Percentiles rank a stretch among this genome's conserved stretches.
Evolutionary conservation across 2,329 filamentous ascomycete genomes (phyloP).

Genomic region (Dactylonectria estremocensis): DNA sequence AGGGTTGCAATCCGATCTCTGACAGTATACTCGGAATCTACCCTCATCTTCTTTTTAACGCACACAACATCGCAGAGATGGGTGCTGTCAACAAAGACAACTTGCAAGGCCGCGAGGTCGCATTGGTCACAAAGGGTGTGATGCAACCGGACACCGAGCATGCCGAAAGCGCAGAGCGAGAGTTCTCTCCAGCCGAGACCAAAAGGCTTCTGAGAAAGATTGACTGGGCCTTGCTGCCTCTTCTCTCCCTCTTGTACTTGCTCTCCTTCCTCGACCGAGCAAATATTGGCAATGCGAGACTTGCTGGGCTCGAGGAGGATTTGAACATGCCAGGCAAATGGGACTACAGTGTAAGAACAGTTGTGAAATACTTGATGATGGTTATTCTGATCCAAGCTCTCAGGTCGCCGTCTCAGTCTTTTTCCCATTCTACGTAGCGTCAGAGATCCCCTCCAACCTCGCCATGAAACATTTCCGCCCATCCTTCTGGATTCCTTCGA

Average conservation of each 20-base stretch:
- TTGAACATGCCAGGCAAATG: constrained; percentile 50
- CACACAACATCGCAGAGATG: background rate
- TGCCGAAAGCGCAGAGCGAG: background rate
- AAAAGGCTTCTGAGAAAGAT: constrained; percentile 67
- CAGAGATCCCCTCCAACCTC: constrained; percentile 70
- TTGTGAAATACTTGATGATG: constrained; percentile 10
- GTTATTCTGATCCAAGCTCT: constrained; percentile 22
- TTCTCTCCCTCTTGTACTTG: constrained; percentile 72
- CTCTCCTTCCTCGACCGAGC: constrained; percentile 64
- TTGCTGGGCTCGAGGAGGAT: constrained; percentile 65
- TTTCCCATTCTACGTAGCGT: constrained; percentile 67
- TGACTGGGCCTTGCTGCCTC: constrained; percentile 70
- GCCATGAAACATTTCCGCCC: constrained; percentile 66
- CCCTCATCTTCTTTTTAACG: background rate
- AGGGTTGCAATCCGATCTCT: no score
- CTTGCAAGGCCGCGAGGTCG: background rate
- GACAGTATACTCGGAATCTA: background rate
- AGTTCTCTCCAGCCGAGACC: constrained; percentile 47
- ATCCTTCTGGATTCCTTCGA: constrained; percentile 65
- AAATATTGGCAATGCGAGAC: constrained; percentile 69
- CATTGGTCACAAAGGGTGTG: background rate
- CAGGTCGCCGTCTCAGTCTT: constrained; percentile 64
- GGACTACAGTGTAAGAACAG: constrained; percentile 51
- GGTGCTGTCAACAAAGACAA: background rate
- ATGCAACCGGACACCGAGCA: background rate